These are phyloP conservation scores for Aegilops sharonensis DNA, from an alignment of 176 grass and related monocot species.

Conservation along the genomic window DNA sequence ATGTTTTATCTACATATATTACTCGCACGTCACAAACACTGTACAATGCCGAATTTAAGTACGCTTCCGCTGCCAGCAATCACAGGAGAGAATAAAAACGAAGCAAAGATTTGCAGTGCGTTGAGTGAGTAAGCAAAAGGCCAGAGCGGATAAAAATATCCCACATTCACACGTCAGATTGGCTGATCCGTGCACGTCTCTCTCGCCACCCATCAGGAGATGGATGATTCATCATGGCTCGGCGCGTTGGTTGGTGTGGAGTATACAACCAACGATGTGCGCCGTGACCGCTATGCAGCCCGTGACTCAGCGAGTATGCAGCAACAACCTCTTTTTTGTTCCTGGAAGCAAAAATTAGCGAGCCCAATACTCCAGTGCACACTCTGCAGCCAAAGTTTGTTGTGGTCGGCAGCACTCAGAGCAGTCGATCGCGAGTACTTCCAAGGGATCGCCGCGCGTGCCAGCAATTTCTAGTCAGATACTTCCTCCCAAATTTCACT, in stretches of 20 bases:
- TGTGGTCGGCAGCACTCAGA: background rate
- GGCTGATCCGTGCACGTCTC: too few species aligned
- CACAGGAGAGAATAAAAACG: too few species aligned
- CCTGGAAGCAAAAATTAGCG: too few species aligned
- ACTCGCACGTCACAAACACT: too few species aligned
- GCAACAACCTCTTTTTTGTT: background rate
- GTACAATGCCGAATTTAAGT: too few species aligned
- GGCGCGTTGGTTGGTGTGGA: background rate
- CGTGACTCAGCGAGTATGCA: constrained; percentile 2
- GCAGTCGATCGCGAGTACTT: background rate
- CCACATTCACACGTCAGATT: too few species aligned
- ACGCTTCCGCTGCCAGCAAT: too few species aligned
- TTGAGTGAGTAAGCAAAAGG: too few species aligned
- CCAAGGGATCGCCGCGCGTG: background rate
- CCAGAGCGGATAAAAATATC: too few species aligned
- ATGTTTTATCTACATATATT: too few species aligned
- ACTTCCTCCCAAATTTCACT: background rate
- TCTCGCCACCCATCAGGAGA: too few species aligned
- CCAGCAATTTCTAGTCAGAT: background rate
- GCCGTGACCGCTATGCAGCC: background rate
- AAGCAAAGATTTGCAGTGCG: too few species aligned
- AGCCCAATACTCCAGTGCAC: background rate
- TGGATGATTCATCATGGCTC: background rate
- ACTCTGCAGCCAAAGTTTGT: background rate
- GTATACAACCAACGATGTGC: background rate